phyloP scores from a whole-genome alignment of 176 grass and related monocot genomes.

The Aegilops tauschii region DNA sequence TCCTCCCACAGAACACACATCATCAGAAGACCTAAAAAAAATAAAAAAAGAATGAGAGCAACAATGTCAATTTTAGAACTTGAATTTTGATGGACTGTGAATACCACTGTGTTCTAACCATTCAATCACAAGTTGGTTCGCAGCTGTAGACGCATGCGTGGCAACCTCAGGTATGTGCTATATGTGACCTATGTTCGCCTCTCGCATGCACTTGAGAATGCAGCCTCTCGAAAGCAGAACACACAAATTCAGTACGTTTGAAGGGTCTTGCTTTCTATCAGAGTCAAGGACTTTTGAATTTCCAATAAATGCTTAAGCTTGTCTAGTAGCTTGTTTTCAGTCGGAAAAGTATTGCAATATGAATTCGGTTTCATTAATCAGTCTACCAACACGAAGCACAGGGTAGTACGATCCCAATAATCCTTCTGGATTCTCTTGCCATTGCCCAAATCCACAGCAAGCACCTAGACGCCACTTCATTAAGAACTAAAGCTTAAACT shows the following conservation, averaged over 20 bases:
- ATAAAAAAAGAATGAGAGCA: no score
- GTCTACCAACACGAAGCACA: background rate
- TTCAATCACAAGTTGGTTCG: no score
- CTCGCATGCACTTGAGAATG: background rate
- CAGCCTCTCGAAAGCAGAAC: no score
- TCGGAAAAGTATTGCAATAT: background rate
- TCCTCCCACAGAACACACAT: no score
- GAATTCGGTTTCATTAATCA: background rate
- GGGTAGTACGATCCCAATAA: background rate
- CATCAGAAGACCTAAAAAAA: no score
- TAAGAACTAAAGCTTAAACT: background rate
- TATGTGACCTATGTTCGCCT: background rate
- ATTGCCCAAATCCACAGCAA: background rate
- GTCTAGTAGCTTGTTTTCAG: background rate
- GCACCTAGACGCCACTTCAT: background rate
- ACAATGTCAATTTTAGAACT: no score
- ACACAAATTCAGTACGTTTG: no score
- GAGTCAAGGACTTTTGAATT: background rate
- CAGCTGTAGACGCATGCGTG: no score
- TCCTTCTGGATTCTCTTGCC: background rate
- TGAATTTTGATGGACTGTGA: no score
- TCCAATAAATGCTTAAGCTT: background rate
- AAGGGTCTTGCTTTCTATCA: no score
- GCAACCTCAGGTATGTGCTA: background rate
- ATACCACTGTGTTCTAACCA: no score